These are phyloP conservation scores for Vanrija humicola DNA, from an alignment of 1,284 basidiomycete species.

Conservation along the genomic window DNA sequence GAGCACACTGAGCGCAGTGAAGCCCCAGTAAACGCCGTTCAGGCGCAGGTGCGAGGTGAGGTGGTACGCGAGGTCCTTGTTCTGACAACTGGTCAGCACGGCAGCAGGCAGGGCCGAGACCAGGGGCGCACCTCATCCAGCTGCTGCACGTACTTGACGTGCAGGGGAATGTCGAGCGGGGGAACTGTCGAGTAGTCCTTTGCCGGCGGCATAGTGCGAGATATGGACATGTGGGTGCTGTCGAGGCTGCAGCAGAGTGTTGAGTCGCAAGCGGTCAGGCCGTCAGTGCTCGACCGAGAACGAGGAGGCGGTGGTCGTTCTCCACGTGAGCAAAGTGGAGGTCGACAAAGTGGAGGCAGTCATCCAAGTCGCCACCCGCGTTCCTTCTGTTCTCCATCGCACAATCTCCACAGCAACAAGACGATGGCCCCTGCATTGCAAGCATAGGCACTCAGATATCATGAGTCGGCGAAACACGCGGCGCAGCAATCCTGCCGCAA, in stretches of 20 bases:
- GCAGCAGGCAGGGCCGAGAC: neutral
- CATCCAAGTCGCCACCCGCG: conserved; percentile 1
- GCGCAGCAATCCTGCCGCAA: neutral
- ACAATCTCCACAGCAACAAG: neutral
- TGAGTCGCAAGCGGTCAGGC: too few species aligned
- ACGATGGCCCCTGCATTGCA: too few species aligned
- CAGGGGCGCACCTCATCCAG: conserved; percentile 58
- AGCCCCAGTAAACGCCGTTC: conserved; percentile 96
- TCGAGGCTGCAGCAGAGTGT: too few species aligned
- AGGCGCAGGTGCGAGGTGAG: conserved; percentile 88
- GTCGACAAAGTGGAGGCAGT: conserved; percentile 4
- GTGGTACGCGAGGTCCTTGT: conserved; percentile 84
- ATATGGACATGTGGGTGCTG: neutral
- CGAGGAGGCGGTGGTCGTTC: too few species aligned
- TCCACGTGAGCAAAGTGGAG: neutral
- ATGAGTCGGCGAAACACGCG: too few species aligned
- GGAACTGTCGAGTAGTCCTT: neutral
- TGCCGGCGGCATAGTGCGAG: neutral
- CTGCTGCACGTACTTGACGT: conserved; percentile 69
- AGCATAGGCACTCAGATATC: too few species aligned
- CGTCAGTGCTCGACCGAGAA: neutral
- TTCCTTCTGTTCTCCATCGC: neutral
- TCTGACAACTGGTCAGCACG: conserved; percentile 52
- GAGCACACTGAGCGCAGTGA: conserved; percentile 81
- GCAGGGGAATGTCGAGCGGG: conserved; percentile 52